Evolutionary conservation across 2,329 filamentous ascomycete genomes (phyloP).

Genomic region (Periconia sp.): DNA sequence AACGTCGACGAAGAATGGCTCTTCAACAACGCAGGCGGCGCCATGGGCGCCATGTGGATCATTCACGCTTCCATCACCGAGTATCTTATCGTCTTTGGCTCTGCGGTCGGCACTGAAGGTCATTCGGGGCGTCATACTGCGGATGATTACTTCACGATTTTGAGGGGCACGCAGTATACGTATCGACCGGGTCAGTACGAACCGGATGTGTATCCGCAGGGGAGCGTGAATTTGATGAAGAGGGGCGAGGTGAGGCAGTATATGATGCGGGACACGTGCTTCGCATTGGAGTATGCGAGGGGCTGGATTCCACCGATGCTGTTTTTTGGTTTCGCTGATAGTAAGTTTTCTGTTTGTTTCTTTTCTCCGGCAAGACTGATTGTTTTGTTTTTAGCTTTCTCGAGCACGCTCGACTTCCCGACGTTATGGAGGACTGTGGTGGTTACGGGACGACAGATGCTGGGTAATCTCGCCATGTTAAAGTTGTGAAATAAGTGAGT

Average conservation of each 20-base stretch:
- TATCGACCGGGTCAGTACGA: constrained; percentile 63
- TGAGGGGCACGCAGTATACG: constrained; percentile 74
- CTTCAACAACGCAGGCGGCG: constrained; percentile 88
- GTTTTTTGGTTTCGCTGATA: constrained; percentile 84
- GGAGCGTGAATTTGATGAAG: constrained; percentile 70
- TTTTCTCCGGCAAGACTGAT: not conserved
- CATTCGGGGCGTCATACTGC: constrained; percentile 87
- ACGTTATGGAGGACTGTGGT: constrained; percentile 78
- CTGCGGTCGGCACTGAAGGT: constrained; percentile 80
- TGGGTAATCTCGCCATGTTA: constrained; percentile 60
- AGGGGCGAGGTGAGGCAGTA: constrained; percentile 80
- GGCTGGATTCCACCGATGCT: constrained; percentile 95
- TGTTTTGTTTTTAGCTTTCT: constrained; percentile 50
- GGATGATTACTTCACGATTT: constrained; percentile 93
- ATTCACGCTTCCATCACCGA: constrained; percentile 87
- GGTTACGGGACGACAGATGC: constrained; percentile 76
- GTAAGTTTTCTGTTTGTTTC: constrained; percentile 24
- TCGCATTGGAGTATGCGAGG: constrained; percentile 79
- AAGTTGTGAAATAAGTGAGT: constrained; percentile 1
- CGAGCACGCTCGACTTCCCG: constrained; percentile 80
- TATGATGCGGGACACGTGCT: constrained; percentile 74
- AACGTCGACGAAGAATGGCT: constrained; percentile 80
- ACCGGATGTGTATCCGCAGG: constrained; percentile 69
- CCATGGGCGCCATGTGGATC: constrained; percentile 90
- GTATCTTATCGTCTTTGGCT: constrained; percentile 43